These are phyloP conservation scores for Phytopythium delawarense DNA, from an alignment of 352 stramenopile species.

Conservation along the genomic window DNA sequence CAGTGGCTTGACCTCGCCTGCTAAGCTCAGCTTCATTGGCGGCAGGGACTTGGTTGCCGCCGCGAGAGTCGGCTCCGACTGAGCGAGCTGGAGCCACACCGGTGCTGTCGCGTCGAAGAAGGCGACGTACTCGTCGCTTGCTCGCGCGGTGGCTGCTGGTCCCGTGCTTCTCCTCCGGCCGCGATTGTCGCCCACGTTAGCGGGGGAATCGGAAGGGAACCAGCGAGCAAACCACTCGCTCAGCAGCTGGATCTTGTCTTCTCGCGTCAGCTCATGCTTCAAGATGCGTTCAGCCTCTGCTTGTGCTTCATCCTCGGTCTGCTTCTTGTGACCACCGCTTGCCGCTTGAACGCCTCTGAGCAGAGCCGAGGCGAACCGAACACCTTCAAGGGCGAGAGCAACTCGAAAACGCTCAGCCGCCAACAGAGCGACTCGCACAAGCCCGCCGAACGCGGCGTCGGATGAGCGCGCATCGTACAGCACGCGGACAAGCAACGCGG, in stretches of 20 bases:
- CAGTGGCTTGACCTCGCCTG: neutral
- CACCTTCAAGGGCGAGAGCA: slow-evolving; percentile 30
- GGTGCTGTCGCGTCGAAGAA: slow-evolving; percentile 66
- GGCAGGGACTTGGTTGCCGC: neutral
- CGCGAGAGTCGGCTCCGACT: slow-evolving; percentile 40
- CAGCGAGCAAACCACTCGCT: slow-evolving; percentile 38
- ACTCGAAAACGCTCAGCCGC: slow-evolving; percentile 43
- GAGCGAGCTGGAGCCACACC: slow-evolving; percentile 53
- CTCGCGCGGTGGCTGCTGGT: slow-evolving; percentile 16
- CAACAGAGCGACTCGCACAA: slow-evolving; percentile 54
- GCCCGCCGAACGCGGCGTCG: slow-evolving; percentile 51
- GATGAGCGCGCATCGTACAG: slow-evolving; percentile 57
- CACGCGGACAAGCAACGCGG: slow-evolving; percentile 53
- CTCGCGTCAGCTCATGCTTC: slow-evolving; percentile 24
- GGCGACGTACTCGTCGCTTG: slow-evolving; percentile 31
- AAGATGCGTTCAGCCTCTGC: neutral
- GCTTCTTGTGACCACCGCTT: slow-evolving; percentile 23
- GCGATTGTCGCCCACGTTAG: slow-evolving; percentile 4
- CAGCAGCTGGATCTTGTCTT: slow-evolving; percentile 43
- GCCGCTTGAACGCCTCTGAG: slow-evolving; percentile 13
- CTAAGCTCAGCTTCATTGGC: neutral
- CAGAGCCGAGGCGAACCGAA: slow-evolving; percentile 37
- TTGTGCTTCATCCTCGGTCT: slow-evolving; percentile 22
- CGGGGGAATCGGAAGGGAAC: slow-evolving; percentile 34
- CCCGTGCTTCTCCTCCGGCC: slow-evolving; percentile 4